Percentiles rank a stretch among this genome's conserved stretches.
Conservation (phyloP, 2,329 filamentous ascomycete genomes). For the Ophiostoma himal-ulmi region DNA sequence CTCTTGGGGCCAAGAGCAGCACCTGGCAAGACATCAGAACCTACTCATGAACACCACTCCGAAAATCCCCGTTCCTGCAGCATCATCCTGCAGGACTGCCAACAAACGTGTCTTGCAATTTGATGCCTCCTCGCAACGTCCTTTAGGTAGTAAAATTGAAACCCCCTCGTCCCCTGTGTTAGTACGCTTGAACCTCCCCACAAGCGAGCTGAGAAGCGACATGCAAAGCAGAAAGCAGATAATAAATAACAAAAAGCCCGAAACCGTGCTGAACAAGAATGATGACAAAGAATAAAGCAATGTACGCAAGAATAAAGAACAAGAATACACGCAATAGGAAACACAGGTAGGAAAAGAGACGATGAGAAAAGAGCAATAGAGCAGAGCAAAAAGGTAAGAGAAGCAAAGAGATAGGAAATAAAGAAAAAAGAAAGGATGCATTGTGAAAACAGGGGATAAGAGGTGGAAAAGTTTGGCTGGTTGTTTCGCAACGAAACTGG, state of each 20-base stretch:
- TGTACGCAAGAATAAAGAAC: background rate
- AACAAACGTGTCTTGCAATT: constrained; percentile 22
- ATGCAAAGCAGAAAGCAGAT: constrained; percentile 32
- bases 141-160: constrained; percentile 4
- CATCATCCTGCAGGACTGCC: background rate
- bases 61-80: background rate
- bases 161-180: constrained; percentile 33
- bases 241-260: background rate
- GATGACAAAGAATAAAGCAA: background rate
- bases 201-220: constrained; percentile 33
- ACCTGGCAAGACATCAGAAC: background rate
- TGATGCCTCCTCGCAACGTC: constrained; percentile 22
- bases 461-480: background rate
- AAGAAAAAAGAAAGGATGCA: background rate
- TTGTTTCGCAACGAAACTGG: constrained; percentile 13
- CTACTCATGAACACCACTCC: background rate
- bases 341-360: constrained; percentile 2
- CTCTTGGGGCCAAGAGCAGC: background rate
- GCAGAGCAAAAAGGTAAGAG: background rate
- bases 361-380: background rate
- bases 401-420: background rate
- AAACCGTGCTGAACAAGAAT: constrained; percentile 19
- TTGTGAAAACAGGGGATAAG: background rate
- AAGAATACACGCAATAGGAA: background rate
- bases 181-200: constrained; percentile 33